Percentiles rank a stretch among this genome's conserved stretches.
phyloP scores from a whole-genome alignment of 768 basidiomycete genomes.

The Trametes gibbosa region DNA sequence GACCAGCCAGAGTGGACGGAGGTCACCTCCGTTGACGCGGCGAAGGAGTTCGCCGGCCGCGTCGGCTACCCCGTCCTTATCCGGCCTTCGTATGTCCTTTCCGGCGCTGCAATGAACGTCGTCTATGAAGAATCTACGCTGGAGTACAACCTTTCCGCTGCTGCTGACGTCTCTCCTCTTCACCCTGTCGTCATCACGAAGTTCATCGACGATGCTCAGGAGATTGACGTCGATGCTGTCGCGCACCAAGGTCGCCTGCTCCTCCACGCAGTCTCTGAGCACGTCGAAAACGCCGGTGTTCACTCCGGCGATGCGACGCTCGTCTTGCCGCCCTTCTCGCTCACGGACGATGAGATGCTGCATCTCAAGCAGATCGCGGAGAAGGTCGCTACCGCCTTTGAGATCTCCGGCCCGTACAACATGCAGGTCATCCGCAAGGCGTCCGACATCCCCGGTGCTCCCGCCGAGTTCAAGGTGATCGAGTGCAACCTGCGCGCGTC shows the following conservation, averaged over 20 bases:
- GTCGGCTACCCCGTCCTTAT: constrained; percentile 98
- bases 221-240: constrained; percentile 97
- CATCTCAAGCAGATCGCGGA: constrained; percentile 91
- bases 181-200: constrained; percentile 99
- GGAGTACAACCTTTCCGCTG: constrained; percentile 94
- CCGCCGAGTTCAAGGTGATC: constrained; percentile 88
- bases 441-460: constrained; percentile 46
- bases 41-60: constrained; percentile 85
- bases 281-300: constrained; percentile 97
- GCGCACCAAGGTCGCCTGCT: constrained; percentile 90
- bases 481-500: constrained; percentile 99
- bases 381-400: constrained; percentile 92
- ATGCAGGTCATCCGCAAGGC: constrained; percentile 97
- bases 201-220: constrained; percentile 97
- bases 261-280: constrained; percentile 95
- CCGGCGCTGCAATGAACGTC: constrained; percentile 99
- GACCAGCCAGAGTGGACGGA: constrained; percentile 98
- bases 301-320: constrained; percentile 99
- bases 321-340: constrained; percentile 90
- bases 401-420: constrained; percentile 98
- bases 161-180: constrained; percentile 91
- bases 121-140: constrained; percentile 88
- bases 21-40: constrained; percentile 82
- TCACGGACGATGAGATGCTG: constrained; percentile 69
- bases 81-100: constrained; percentile 97